Evolutionary conservation across 257 asterid genomes (phyloP).

Genomic region (Thymus quinquecostatus): DNA sequence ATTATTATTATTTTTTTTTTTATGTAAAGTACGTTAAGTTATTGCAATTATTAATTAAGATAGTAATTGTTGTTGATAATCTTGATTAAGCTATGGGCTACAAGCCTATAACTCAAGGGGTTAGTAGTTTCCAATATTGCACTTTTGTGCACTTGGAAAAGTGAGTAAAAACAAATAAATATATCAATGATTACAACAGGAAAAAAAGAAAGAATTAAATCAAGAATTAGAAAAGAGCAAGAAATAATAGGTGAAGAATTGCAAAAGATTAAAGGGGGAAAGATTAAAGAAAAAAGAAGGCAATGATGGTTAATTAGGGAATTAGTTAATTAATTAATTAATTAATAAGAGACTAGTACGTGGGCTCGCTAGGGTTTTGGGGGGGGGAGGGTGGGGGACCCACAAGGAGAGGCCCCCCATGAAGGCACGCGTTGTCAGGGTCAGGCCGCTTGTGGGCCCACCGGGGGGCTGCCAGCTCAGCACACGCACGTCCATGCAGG

Average conservation of each 20-base stretch:
- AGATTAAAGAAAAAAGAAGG: conserved; percentile 35
- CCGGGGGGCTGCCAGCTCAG: background rate
- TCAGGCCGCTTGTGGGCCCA: conserved; percentile 50
- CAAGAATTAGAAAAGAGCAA: background rate
- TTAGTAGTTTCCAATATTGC: conserved; percentile 3
- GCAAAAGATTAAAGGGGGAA: background rate
- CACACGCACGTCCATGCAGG: conserved; percentile 53
- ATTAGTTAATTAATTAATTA: too few relatives aligned
- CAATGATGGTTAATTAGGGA: conserved; percentile 36
- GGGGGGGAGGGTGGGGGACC: too few relatives aligned
- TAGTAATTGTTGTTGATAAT: background rate
- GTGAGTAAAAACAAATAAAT: background rate
- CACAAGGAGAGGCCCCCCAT: conserved; percentile 26
- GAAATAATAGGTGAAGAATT: background rate
- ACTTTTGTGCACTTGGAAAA: conserved; percentile 19
- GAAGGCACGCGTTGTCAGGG: conserved; percentile 70
- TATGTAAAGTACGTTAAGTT: too few relatives aligned
- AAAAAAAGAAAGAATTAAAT: background rate
- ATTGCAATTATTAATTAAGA: background rate
- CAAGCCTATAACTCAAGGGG: background rate
- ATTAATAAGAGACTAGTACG: background rate
- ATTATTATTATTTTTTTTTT: too few relatives aligned
- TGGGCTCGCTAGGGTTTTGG: background rate
- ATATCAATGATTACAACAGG: background rate
- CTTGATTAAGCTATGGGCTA: background rate